Base-by-base conservation (phyloP, 352 stramenopile species). In the Phytophthora megakarya region DNA sequence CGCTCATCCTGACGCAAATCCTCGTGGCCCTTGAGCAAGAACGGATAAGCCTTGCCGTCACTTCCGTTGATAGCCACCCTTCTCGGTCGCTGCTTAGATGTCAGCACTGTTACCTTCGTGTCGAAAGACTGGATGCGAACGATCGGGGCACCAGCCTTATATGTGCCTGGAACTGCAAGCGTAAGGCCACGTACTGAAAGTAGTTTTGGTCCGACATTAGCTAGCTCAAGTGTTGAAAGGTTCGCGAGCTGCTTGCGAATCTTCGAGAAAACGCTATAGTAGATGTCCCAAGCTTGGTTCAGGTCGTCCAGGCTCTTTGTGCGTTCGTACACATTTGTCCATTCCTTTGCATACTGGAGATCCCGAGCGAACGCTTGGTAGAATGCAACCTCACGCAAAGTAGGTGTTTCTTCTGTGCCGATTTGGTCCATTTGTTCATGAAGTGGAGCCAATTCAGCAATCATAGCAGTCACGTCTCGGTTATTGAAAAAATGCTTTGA, bases 1-100 rank as follows among this genome's bases (percentile, higher is more conserved):
- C 98, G 89, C 79, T 99, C 98, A 73, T 99, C 98, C 80, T 99
- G 98, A 15, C 98, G 81, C 45, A 99, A 78, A 88, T 99, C 98
- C 78, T 99, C 98, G 73, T 99, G 97, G 5, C 98, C 98, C 82
- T 99, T 99, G 12, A 99, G 89, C 47, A 99, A 70, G 78, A 99
- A 99, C 25, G 98, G 87, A 78, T 99, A 99, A 51, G 98, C 85
- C 57, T 98, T 97, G 16, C 98, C 98, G 72, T 99, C 97, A 70
- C 93, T 98, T 30, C 98, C 98, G 38, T 96, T 79, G 54, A 99
- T 97, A n/a, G 89, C 96, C 15, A 99, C 98, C 74, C 98, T 99
- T 33, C 98, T 87, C 5, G 98, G 98, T 26, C 98, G 89, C 80
- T 99, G 98, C 80, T 99, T 99, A 33, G 94, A 99, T 23, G 96